Base-by-base conservation (phyloP, 306 rosid species). In the Vachellia pachyceras region DNA sequence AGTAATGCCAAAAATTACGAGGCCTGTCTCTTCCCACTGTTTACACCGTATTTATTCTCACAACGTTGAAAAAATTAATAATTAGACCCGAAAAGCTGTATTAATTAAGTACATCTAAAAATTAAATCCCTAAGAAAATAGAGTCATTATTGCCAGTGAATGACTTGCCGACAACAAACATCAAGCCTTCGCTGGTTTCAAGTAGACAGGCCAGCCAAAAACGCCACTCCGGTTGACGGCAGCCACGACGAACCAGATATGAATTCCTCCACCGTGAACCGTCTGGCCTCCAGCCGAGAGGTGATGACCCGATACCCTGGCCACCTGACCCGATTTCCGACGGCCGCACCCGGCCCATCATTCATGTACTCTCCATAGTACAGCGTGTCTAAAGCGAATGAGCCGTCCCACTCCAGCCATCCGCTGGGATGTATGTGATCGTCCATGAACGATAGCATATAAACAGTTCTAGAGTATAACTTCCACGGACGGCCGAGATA, bases 401-500 rank as follows among this genome's bases (percentile, higher is more conserved):
- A 57, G 0, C 82, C 54, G 64, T 89, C 86, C 99, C 99, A 95
- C 82, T 91, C 97, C 3, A 95, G 80, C 99, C 99, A 95, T 3
- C 99, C 99, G 7, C 49, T 81, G 10, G 99, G 94, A 1, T 85
- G 72, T 17, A 95, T 73, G 42, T 92, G 99, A 72, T 90, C 94
- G 0, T 88, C 88, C 68, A 95, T 88, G 80, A 77, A 88, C 3
- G 97, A 88, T 35, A 91, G 41, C 87, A 95, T 66, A 88, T 88
- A 92, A 10, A 95, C 95, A 0, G 85, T 82, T 63, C 99, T 84
- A 3, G 99, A 87, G 75, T 92, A 95, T 46, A 83, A 14, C 54
- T 95, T 95, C 98, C 99, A 95, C 0, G 99, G 99, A 29, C 99
- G 97, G 1, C 99, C 99, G 3, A 95, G 83, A 68, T 77, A 95